These are phyloP conservation scores for Dendrobium catenatum DNA, from an alignment of 106 monocot species.

Conservation along the genomic window DNA sequence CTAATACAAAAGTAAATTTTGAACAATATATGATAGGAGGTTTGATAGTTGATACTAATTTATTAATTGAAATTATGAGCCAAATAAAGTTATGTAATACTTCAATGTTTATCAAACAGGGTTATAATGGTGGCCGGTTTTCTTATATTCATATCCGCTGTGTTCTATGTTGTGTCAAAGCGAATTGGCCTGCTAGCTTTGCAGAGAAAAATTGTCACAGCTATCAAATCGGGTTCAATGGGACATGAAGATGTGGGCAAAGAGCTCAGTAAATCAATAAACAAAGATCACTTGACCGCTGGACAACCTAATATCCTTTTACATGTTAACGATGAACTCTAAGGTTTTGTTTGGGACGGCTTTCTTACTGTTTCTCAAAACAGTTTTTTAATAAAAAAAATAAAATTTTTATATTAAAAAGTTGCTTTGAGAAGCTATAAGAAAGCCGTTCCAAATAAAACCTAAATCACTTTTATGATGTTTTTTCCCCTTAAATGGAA, in stretches of 20 bases:
- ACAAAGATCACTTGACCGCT: neutral
- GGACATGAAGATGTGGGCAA: neutral
- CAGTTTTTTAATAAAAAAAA: no score
- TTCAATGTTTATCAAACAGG: slow-evolving; percentile 10
- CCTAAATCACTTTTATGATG: neutral
- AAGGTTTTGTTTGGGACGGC: neutral
- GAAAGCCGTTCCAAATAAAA: no score
- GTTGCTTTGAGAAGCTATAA: no score
- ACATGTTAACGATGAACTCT: slow-evolving; percentile 5
- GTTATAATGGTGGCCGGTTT: slow-evolving; percentile 17
- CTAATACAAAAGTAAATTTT: neutral
- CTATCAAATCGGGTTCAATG: slow-evolving; percentile 33
- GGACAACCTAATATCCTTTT: neutral
- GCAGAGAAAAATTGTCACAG: slow-evolving; percentile 37
- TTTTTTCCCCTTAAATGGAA: neutral
- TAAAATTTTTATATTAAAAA: no score
- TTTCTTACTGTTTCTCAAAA: no score
- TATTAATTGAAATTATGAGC: neutral
- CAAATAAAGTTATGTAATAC: neutral
- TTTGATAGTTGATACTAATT: neutral
- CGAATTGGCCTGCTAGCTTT: slow-evolving; percentile 34
- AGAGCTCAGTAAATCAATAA: neutral
- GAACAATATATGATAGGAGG: no score
- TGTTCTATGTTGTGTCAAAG: slow-evolving; percentile 45
- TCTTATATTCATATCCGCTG: slow-evolving; percentile 13